Evolutionary conservation across 495 filamentous ascomycete species (phyloP), one percentile per base, ranked within the genome.

Genomic region (Hypoxylon cercidicola): DNA sequence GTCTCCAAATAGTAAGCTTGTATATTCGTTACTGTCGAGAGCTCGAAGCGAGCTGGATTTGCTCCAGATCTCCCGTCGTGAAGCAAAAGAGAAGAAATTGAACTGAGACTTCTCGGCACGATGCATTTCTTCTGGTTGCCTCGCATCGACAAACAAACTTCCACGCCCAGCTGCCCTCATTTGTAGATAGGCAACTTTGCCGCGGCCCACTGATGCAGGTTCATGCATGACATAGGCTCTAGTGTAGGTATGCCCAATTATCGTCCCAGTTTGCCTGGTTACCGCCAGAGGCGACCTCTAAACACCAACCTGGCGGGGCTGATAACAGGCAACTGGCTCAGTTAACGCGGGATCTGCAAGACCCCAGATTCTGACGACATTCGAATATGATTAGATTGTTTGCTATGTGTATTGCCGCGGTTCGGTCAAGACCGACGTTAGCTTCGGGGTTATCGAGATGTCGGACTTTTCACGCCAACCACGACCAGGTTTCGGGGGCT

Each of bases 401-500:
- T 28, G 43, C 16, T 55, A 41, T 57, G 32, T 55, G 47, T 49
- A 25, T 55, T 61, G 52, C 51, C 46, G 56, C 47, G 56, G 52
- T 56, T 66, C 63, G 63, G 60, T 58, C 39, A 60, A 60, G 52
- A 49, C 50, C 49, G 55, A 64, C 30, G 40, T 60, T 28, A 62
- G 49, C 32, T n/a, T 35, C 55, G 43, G n/a, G 32, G 37, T 18
- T 25, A 20, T 64, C 59, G 67, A 35, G 60, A 32, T 32, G 25
- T 54, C 28, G 61, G 60, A 19, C 84, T 86, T 76, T 97, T 97
- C 32, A 97, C 82, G 12, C 95, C 95, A 49, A 95, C 93, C 15
- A 96, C 89, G 43, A 91, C 95, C 69, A 94, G 75, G 77, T 96
- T 99, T 66, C 93, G 84, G 34, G 90, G 96, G 75, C 93, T 97